phyloP scores from a whole-genome alignment of 345 rosid species.

The Murraya paniculata region DNA sequence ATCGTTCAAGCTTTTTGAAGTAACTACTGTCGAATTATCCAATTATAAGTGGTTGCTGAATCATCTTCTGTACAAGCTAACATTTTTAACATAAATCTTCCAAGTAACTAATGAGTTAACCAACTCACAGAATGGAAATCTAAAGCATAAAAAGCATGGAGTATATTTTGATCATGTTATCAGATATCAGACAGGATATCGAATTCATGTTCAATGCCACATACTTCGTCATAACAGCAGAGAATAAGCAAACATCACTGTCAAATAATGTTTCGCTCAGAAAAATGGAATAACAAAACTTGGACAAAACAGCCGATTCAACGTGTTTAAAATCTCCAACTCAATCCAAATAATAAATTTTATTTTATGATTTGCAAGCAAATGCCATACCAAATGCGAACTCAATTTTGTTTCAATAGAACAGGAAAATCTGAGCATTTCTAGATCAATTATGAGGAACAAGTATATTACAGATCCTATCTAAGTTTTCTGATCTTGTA shows the following conservation, averaged over 20 bases:
- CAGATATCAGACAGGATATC: not conserved
- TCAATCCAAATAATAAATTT: not conserved
- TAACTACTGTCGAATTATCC: too few species aligned
- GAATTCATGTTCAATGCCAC: not conserved
- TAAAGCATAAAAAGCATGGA: too few species aligned
- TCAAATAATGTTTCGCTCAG: not conserved
- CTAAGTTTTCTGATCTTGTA: not conserved
- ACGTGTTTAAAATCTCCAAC: not conserved
- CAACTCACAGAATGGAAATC: not conserved
- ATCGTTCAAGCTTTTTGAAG: too few species aligned
- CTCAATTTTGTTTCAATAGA: not conserved
- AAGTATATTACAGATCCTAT: not conserved
- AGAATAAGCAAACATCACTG: not conserved
- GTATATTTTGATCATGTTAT: not conserved
- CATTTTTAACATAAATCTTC: not conserved
- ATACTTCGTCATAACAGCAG: not conserved
- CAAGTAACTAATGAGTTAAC: not conserved
- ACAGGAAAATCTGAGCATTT: not conserved
- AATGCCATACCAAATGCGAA: not conserved
- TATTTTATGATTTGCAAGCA: not conserved
- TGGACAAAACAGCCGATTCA: not conserved
- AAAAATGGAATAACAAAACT: not conserved
- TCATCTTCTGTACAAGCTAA: not conserved
- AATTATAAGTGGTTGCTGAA: too few species aligned
- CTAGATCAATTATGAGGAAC: not conserved